Evolutionary conservation across 768 basidiomycete species (phyloP), one percentile per base, ranked within the genome.

Genomic region (Tulasnella sp.): DNA sequence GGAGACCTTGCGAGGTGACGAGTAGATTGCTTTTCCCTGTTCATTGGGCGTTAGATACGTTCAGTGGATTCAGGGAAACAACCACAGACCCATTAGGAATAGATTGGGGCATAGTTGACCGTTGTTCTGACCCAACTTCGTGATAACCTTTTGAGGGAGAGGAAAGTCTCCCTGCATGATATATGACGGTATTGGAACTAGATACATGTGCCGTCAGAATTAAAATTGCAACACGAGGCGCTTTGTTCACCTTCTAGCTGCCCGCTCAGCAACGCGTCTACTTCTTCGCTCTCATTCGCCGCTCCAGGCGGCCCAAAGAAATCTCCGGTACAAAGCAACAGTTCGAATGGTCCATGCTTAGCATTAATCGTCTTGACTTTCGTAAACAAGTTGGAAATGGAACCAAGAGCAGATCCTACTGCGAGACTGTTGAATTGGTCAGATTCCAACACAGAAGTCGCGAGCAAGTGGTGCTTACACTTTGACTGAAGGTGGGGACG

Each of bases 311-410:
- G 86, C 6, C 91, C 91, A 82, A 95, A 94, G 84, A 96, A 95
- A 83, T 94, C 92, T n/a, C 94, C 94, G 8, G 86, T 84, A 79
- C 92, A 93, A 72, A 96, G 86, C 8, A 91, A 87, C 75, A 93
- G 87, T 81, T 94, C 92, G 81, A 99, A 98, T 81, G 93, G 93
- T 78, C 96, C 96, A 83, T 97, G 93, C 84, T 97, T 97, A 74
- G 89, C 86, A 84, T 99, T 90, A 79, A 97, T 93, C 37, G 89
- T 84, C 77, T 88, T 90, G 80, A 98, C 87, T 85, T 95, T 97
- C 76, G 88, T 82, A 80, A 94, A 91, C 37, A 96, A 85, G n/a
- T 89, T 87, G 39, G 86, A 83, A 80, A 97, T 89, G 0, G 89
- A 88, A 36, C 95, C 95, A 40, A 86, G 84, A 7, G 92, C 89